Percentiles rank a stretch among this genome's conserved stretches.
Conservation (phyloP, 352 stramenopile genomes). For the Phytophthora vignae region DNA sequence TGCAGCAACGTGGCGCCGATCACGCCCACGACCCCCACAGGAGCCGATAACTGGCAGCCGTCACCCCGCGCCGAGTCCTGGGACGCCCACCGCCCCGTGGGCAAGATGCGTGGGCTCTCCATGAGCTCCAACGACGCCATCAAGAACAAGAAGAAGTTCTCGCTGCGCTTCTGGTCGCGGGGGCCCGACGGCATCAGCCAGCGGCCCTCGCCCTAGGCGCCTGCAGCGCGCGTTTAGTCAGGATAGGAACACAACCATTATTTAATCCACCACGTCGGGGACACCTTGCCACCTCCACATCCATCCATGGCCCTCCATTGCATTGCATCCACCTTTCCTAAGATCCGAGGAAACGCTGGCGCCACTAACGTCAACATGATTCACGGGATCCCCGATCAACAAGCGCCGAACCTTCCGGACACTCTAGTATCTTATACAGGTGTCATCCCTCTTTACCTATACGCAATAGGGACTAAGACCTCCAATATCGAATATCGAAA, state of each 20-base stretch:
- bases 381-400: conserved; percentile 1
- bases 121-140: conserved; percentile 58
- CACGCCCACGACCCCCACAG: conserved; percentile 38
- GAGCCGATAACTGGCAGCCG: conserved; percentile 34
- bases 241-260: conserved; percentile 41
- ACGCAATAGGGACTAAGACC: background rate
- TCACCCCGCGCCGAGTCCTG: conserved; percentile 35
- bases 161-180: conserved; percentile 69
- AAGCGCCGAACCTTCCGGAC: conserved; percentile 9
- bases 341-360: conserved; percentile 17
- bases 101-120: conserved; percentile 69
- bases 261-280: conserved; percentile 36
- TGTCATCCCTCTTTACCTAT: background rate
- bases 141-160: conserved; percentile 78
- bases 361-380: conserved; percentile 14
- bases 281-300: conserved; percentile 3
- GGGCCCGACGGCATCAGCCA: conserved; percentile 27
- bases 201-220: conserved; percentile 22
- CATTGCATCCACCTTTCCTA: conserved; percentile 1
- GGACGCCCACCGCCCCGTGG: conserved; percentile 44
- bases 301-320: background rate
- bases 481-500: background rate
- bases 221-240: conserved; percentile 9
- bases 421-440: background rate
- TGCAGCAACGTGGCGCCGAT: conserved; percentile 40